Conservation (phyloP, 768 basidiomycete species). For the Porphyrellus cyaneotinctus region DNA sequence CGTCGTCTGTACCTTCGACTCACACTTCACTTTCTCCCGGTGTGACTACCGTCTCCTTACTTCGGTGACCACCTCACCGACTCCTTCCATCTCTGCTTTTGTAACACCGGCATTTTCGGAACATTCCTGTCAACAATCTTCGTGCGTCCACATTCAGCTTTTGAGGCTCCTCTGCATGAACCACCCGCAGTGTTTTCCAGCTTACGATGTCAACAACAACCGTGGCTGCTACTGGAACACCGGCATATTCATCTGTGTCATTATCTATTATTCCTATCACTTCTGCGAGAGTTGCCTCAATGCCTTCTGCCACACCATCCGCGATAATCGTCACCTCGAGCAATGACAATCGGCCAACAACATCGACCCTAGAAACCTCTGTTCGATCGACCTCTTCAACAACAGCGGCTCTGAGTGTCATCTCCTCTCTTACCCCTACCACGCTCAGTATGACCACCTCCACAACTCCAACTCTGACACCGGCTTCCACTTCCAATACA, state of each 20-base stretch:
- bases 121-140: slow-evolving; percentile 12
- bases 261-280: slow-evolving; percentile 5
- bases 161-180: slow-evolving; percentile 11
- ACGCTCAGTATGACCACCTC: slow-evolving; percentile 2
- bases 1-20: slow-evolving; percentile 2
- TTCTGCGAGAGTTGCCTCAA: slow-evolving; percentile 6
- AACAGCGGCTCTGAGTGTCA: slow-evolving; percentile 7
- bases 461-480: slow-evolving; percentile 14
- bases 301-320: slow-evolving; percentile 14
- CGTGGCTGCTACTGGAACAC: slow-evolving; percentile 3
- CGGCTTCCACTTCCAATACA: slow-evolving; percentile 16
- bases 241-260: slow-evolving; percentile 11
- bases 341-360: slow-evolving; percentile 15
- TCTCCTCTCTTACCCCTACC: slow-evolving; percentile 8
- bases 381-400: slow-evolving; percentile 19
- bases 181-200: slow-evolving; percentile 12
- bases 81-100: slow-evolving; percentile 9
- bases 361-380: slow-evolving; percentile 18
- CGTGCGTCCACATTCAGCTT: slow-evolving; percentile 22
- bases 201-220: slow-evolving; percentile 12
- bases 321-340: slow-evolving; percentile 16
- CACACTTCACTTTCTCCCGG: slow-evolving; percentile 8
- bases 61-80: slow-evolving; percentile 20
- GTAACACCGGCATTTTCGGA: slow-evolving; percentile 9
- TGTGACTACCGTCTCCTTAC: slow-evolving; percentile 19